Base-by-base conservation (phyloP, 805 yeast species). In the Wickerhamomyces canadensis region DNA sequence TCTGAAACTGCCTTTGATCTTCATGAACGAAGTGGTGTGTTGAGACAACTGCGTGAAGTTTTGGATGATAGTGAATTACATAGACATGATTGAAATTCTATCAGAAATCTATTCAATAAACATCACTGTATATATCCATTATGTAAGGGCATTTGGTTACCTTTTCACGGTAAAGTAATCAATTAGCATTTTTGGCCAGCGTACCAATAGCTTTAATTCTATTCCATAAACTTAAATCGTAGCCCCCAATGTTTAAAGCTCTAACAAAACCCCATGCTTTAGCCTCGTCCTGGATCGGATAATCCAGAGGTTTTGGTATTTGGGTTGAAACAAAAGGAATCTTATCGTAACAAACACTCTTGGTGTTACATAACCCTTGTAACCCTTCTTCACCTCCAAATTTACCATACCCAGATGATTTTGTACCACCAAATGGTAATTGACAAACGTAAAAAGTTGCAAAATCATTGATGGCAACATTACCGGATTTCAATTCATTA, bases 381-480 rank as follows among this genome's bases (percentile, higher is more conserved):
- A 93, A 68, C 2, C 99, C 99, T 67, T 93, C 99, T 57, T 83
- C 95, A 33, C 99, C 99, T 17, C 96, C 96, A 65, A 93, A 93
- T 58, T 91, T 91, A 40, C 98, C 98, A 55, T 88, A 93, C 0
- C 99, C 99, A 6, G 95, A 84, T 32, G 88, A 93, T 48, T 80
- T 80, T 19, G 76, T 76, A 22, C 99, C 99, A 37, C 99, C 99
- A 63, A 93, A 93, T 23, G 99, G 99, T 49, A 93, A 69, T 62
- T 93, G 98, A 48, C 96, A 89, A 25, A 93, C 86, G 54, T 89
- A 87, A 55, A 79, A 93, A 0, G 98, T 91, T 7, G 98, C 99
- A 68, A 93, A 93, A 65, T 93, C 99, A 60, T 93, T 93, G 44
- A 93, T 85, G 8, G 98, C 96, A 33, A 93, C 95, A 55, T 89